These are phyloP conservation scores for Aspergillus spinulosporus DNA, from an alignment of 2,329 filamentous ascomycete species.

Conservation along the genomic window DNA sequence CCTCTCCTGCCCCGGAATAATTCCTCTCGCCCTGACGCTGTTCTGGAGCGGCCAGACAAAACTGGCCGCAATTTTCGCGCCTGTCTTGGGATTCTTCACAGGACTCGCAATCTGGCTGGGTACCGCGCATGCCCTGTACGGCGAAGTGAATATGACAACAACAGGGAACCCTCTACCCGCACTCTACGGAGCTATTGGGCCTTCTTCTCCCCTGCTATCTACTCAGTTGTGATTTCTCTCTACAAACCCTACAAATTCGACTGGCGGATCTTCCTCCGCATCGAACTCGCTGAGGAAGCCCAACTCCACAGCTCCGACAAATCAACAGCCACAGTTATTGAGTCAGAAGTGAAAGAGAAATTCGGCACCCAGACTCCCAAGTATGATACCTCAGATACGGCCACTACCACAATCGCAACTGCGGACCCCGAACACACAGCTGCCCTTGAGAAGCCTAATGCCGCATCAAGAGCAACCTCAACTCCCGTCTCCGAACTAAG, in stretches of 20 bases:
- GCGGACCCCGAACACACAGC: slow-evolving; percentile 2
- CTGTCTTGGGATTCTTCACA: slow-evolving; percentile 44
- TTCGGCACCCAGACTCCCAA: slow-evolving; percentile 3
- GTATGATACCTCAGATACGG: background rate
- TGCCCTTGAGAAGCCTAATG: slow-evolving; percentile 5
- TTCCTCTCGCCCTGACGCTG: slow-evolving; percentile 48
- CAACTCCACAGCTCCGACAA: slow-evolving; percentile 22
- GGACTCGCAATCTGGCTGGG: slow-evolving; percentile 50
- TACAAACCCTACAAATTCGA: slow-evolving; percentile 44
- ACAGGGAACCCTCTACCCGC: slow-evolving; percentile 45
- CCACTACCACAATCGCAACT: background rate
- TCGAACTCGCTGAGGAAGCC: slow-evolving; percentile 49
- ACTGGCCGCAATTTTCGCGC: slow-evolving; percentile 43
- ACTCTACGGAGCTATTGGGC: slow-evolving; percentile 48
- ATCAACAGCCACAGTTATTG: background rate
- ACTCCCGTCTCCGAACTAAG: slow-evolving; percentile 16
- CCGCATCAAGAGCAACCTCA: background rate
- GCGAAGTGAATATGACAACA: slow-evolving; percentile 43
- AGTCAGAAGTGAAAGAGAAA: background rate
- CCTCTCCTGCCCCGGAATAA: slow-evolving; percentile 46
- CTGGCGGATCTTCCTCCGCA: slow-evolving; percentile 49
- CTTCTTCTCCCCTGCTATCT: slow-evolving; percentile 49
- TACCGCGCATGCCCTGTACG: slow-evolving; percentile 42
- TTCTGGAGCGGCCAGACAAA: slow-evolving; percentile 50
- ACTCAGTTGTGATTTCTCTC: slow-evolving; percentile 49